Evolutionary conservation across 2,329 filamentous ascomycete genomes (phyloP).

Genomic region (Penicillium palitans): DNA sequence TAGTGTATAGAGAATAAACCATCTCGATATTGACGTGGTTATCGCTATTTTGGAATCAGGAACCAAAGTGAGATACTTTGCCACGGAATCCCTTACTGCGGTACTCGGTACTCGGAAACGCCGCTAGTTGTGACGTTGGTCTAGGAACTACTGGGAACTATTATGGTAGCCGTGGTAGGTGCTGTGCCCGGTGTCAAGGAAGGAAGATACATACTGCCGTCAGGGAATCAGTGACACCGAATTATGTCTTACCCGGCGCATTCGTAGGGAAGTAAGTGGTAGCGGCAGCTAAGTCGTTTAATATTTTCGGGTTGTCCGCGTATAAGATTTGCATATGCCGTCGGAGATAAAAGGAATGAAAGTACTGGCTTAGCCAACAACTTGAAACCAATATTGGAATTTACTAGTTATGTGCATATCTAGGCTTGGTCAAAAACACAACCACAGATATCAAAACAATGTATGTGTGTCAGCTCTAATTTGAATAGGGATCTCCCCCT

Average conservation of each 20-base stretch:
- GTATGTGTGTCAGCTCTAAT: no score
- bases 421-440: not conserved
- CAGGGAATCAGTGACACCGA: slow-evolving; percentile 39
- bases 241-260: slow-evolving; percentile 43
- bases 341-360: slow-evolving; percentile 51
- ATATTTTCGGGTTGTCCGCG: slow-evolving; percentile 37
- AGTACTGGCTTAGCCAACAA: slow-evolving; percentile 39
- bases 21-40: not conserved
- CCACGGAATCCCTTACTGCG: not conserved
- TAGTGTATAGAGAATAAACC: not conserved
- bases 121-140: not conserved
- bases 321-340: slow-evolving; percentile 38
- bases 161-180: not conserved
- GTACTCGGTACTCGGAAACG: not conserved
- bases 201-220: no score
- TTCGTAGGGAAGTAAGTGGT: slow-evolving; percentile 29
- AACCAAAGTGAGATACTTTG: not conserved
- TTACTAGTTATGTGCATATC: no score
- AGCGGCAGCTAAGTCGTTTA: slow-evolving; percentile 16
- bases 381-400: not conserved
- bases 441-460: not conserved
- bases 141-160: not conserved
- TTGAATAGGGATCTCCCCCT: not conserved
- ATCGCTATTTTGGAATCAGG: not conserved
- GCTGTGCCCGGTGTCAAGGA: no score